A percentile compares a stretch with the other conserved stretches of the same genome.
These are phyloP conservation scores for Plasmodium gonderi DNA, from an alignment of 169 alveolate species.

Conservation along the genomic window DNA sequence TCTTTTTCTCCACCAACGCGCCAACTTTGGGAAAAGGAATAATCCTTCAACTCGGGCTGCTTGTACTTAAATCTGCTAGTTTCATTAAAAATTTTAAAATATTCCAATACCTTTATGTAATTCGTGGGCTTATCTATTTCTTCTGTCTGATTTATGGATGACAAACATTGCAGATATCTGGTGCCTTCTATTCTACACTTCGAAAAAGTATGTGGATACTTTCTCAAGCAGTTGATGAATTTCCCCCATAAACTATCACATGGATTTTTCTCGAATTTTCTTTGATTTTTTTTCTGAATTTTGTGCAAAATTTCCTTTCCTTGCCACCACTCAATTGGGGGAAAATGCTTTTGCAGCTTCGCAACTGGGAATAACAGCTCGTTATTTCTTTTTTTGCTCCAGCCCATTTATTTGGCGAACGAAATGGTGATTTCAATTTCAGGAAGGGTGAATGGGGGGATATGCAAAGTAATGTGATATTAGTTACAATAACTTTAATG, in stretches of 20 bases:
- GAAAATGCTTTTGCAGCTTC: slow-evolving; percentile 58
- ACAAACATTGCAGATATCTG: slow-evolving; percentile 58
- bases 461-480: too few relatives aligned
- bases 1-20: neutral
- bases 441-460: too few relatives aligned
- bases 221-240: slow-evolving; percentile 70
- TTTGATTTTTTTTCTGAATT: slow-evolving; percentile 68
- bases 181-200: slow-evolving; percentile 68
- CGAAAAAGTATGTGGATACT: slow-evolving; percentile 68
- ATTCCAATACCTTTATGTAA: slow-evolving; percentile 58
- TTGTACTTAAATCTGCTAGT: slow-evolving; percentile 71
- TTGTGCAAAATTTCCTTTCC: slow-evolving; percentile 71
- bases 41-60: slow-evolving; percentile 49
- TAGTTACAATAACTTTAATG: neutral
- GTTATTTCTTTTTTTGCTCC: slow-evolving; percentile 60
- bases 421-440: neutral
- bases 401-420: slow-evolving; percentile 36
- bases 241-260: slow-evolving; percentile 76
- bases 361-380: slow-evolving; percentile 67
- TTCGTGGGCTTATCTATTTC: slow-evolving; percentile 34
- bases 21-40: slow-evolving; percentile 48
- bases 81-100: slow-evolving; percentile 70
- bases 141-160: slow-evolving; percentile 44
- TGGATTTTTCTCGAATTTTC: slow-evolving; percentile 50
- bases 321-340: slow-evolving; percentile 75